Evolutionary conservation across 1,284 basidiomycete species (phyloP).

Genomic region (Pascua sp.): DNA sequence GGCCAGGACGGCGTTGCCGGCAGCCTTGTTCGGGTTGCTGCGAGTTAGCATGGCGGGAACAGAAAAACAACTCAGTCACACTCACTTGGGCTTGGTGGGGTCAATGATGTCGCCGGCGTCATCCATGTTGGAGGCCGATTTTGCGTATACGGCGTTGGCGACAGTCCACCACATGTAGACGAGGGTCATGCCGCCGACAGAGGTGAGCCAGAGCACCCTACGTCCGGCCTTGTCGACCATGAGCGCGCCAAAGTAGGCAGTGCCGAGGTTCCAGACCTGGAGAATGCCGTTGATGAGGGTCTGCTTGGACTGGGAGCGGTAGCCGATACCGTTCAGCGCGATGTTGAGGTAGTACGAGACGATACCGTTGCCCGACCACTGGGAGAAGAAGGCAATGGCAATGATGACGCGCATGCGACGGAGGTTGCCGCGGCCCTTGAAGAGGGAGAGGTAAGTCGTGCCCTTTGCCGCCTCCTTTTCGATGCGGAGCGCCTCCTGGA

Average conservation of each 20-base stretch:
- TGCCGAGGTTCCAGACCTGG: slow-evolving; percentile 20
- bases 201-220: slow-evolving; percentile 24
- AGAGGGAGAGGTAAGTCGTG: slow-evolving; percentile 51
- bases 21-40: slow-evolving; percentile 11
- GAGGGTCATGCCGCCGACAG: slow-evolving; percentile 46
- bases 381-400: slow-evolving; percentile 38
- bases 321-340: slow-evolving; percentile 67
- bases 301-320: slow-evolving; percentile 60
- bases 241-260: slow-evolving; percentile 29
- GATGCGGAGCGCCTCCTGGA: slow-evolving; percentile 36
- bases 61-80: not conserved
- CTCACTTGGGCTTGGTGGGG: slow-evolving; percentile 58
- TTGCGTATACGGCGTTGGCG: slow-evolving; percentile 59
- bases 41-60: too few relatives aligned
- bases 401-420: slow-evolving; percentile 36
- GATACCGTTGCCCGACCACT: slow-evolving; percentile 33
- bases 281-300: slow-evolving; percentile 59
- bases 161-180: slow-evolving; percentile 65
- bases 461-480: slow-evolving; percentile 16
- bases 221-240: slow-evolving; percentile 42
- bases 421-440: slow-evolving; percentile 20
- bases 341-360: slow-evolving; percentile 61
- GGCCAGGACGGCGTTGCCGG: slow-evolving; percentile 17
- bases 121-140: slow-evolving; percentile 22
- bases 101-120: slow-evolving; percentile 48